These are phyloP conservation scores for Fusarium bulbicola DNA, from an alignment of 2,329 filamentous ascomycete genomes.

Conservation along the genomic window DNA sequence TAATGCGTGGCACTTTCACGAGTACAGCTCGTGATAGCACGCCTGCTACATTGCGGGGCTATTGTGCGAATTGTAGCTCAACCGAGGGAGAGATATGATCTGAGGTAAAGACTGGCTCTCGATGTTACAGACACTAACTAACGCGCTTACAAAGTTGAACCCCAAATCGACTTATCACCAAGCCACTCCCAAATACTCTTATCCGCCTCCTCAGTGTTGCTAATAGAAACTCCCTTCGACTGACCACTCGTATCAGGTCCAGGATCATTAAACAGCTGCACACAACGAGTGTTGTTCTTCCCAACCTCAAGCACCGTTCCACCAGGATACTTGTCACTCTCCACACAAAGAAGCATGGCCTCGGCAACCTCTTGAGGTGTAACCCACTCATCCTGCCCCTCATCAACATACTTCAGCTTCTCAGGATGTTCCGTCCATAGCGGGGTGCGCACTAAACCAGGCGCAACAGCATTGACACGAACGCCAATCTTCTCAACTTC, in stretches of 20 bases:
- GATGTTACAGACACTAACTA: background rate
- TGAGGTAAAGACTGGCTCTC: background rate
- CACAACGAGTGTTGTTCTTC: slow-evolving; percentile 43
- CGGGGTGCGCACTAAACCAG: slow-evolving; percentile 56
- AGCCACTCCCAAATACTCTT: slow-evolving; percentile 43
- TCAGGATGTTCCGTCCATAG: slow-evolving; percentile 57
- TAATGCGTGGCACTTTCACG: background rate
- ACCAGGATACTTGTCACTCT: slow-evolving; percentile 46
- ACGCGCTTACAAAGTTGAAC: background rate
- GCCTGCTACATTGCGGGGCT: background rate
- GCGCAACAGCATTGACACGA: slow-evolving; percentile 55
- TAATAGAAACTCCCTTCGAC: slow-evolving; percentile 42
- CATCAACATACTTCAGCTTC: slow-evolving; percentile 51
- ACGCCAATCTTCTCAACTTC: slow-evolving; percentile 49
- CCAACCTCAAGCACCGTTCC: slow-evolving; percentile 56
- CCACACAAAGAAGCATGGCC: slow-evolving; percentile 54
- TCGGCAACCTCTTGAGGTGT: slow-evolving; percentile 54
- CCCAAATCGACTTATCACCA: slow-evolving; percentile 40
- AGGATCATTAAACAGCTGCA: slow-evolving; percentile 50
- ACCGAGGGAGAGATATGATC: background rate
- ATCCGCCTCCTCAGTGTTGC: slow-evolving; percentile 41
- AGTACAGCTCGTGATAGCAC: background rate
- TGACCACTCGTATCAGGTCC: slow-evolving; percentile 47
- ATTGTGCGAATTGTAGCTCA: too few species aligned
- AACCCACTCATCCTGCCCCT: slow-evolving; percentile 51